A percentile compares a stretch with the other conserved stretches of the same genome.
These are phyloP conservation scores for Corymbia calophylla DNA, from an alignment of 441 rosid genomes.

Conservation along the genomic window DNA sequence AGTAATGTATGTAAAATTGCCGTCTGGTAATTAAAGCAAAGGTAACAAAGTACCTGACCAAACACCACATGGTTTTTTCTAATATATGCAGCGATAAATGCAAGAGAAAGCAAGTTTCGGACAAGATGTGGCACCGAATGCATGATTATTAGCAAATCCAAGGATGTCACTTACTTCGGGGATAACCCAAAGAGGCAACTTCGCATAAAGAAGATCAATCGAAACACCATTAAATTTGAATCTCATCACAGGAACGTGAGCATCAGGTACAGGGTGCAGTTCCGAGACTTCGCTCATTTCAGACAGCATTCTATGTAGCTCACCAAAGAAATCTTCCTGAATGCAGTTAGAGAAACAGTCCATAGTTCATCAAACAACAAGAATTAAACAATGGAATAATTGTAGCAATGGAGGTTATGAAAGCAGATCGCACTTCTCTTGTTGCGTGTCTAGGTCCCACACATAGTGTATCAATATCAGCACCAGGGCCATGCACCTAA, in stretches of 20 bases:
- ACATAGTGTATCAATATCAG: slow-evolving; percentile 95
- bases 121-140: background rate
- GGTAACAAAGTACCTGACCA: background rate
- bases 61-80: background rate
- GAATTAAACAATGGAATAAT: background rate
- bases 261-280: slow-evolving; percentile 96
- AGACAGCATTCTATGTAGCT: slow-evolving; percentile 63
- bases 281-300: slow-evolving; percentile 96
- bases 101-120: background rate
- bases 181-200: slow-evolving; percentile 79
- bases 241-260: slow-evolving; percentile 89
- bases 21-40: background rate
- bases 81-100: background rate
- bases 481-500: slow-evolving; percentile 98
- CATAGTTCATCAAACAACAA: slow-evolving; percentile 10
- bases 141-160: background rate
- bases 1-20: background rate
- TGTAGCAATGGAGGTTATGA: background rate
- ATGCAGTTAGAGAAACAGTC: slow-evolving; percentile 14
- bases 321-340: slow-evolving; percentile 95
- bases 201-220: slow-evolving; percentile 94
- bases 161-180: slow-evolving; percentile 72
- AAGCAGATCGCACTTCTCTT: slow-evolving; percentile 67
- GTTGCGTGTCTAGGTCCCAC: slow-evolving; percentile 96
- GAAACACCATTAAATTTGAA: slow-evolving; percentile 90